These are phyloP conservation scores for Trypanosomatidae sp. DNA, from an alignment of 208 protist genomes.

Conservation along the genomic window DNA sequence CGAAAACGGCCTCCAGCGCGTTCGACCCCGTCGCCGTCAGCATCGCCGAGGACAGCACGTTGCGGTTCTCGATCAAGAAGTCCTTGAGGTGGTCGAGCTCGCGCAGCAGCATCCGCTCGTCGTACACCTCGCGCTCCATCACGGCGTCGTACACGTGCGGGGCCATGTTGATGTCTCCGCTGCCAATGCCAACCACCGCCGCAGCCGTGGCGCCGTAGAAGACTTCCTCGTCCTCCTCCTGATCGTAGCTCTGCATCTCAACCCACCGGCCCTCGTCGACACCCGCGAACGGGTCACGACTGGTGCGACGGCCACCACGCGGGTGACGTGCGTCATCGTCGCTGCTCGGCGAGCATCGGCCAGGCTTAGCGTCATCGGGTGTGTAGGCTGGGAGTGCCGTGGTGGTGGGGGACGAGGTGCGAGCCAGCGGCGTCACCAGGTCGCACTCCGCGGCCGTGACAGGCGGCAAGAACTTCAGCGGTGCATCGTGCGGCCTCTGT, in stretches of 20 bases:
- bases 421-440: too few relatives aligned
- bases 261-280: slow-evolving; percentile 21
- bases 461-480: too few relatives aligned
- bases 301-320: too few relatives aligned
- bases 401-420: too few relatives aligned
- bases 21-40: slow-evolving; percentile 74
- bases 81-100: slow-evolving; percentile 75
- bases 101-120: slow-evolving; percentile 49
- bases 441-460: too few relatives aligned
- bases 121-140: slow-evolving; percentile 36
- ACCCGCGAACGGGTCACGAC: not conserved
- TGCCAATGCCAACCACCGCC: slow-evolving; percentile 11
- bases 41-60: slow-evolving; percentile 66
- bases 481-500: too few relatives aligned
- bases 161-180: slow-evolving; percentile 30
- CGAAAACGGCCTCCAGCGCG: slow-evolving; percentile 82
- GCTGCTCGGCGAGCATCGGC: too few relatives aligned
- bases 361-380: too few relatives aligned
- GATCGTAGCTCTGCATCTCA: slow-evolving; percentile 22
- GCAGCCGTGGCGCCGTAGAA: slow-evolving; percentile 33
- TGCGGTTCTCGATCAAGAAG: slow-evolving; percentile 70
- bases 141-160: slow-evolving; percentile 33
- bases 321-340: too few relatives aligned
- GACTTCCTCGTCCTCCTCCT: slow-evolving; percentile 40
- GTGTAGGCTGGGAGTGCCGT: too few relatives aligned